phyloP scores from a whole-genome alignment of 331 rosid genomes.

The Acacia concinna region DNA sequence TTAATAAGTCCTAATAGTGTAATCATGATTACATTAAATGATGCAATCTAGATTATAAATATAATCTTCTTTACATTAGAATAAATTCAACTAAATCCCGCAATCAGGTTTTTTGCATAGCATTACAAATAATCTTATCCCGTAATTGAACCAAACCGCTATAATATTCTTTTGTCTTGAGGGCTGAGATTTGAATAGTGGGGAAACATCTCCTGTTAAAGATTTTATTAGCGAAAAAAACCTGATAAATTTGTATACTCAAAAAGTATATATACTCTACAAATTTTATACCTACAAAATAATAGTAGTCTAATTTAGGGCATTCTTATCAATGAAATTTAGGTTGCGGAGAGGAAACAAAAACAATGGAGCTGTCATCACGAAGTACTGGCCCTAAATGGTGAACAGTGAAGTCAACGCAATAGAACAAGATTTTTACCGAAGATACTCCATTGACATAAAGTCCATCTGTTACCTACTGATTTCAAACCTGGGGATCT shows the following conservation, averaged over 20 bases:
- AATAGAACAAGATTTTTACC: background rate
- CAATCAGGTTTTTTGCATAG: too few species aligned
- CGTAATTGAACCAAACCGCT: too few species aligned
- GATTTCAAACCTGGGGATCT: background rate
- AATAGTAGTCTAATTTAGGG: too few species aligned
- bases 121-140: too few species aligned
- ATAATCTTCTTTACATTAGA: too few species aligned
- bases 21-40: too few species aligned
- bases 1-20: too few species aligned
- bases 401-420: constrained; percentile 25
- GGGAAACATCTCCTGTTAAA: background rate
- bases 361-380: background rate
- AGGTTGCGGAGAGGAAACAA: background rate
- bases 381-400: background rate
- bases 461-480: background rate
- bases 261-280: background rate
- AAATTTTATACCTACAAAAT: too few species aligned
- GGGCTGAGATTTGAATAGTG: background rate
- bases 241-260: background rate
- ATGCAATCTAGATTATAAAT: too few species aligned
- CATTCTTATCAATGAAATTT: background rate
- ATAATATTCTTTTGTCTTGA: background rate
- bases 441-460: background rate
- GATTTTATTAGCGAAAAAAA: too few species aligned
- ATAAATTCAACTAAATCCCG: too few species aligned